Base-by-base conservation (phyloP, 1,139 yeast species). In the Candida mesenterica region DNA sequence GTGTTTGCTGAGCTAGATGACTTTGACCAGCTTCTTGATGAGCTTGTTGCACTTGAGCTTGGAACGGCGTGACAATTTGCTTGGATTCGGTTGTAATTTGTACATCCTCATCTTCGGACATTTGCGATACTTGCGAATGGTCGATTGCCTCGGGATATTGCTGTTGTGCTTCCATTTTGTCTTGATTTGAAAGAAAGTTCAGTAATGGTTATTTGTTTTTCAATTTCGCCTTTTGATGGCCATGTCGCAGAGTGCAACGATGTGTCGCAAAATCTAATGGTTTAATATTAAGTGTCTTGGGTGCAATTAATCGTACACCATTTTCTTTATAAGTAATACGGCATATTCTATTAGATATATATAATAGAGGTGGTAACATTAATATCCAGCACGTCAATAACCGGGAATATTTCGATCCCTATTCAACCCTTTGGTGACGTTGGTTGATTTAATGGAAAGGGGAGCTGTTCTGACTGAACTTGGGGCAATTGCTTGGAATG, bases 331-430 rank as follows among this genome's bases (percentile, higher is more conserved):
- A n/a, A n/a, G n/a, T n/a, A n/a, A n/a, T n/a, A n/a, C n/a, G n/a
- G n/a, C n/a, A n/a, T n/a, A n/a, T n/a, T n/a, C n/a, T n/a, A n/a
- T n/a, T n/a, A n/a, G 22, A 19, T 19, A 19, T 19, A 6, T 6
- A 19, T 19, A 9, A 19, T 19, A 19, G 9, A 19, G 9, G 22
- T 19, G 22, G 6, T 9, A 19, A 6, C 6, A 6, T 9, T 9
- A 6, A 19, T 19, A 6, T 19, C 6, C 9, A 19, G 22, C 9
- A 9, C 9, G 22, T 6, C 22, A 5, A 25, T 5, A 33, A 39
- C 50, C 48, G 4, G 74, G 74, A 15, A 68, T 49, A 40, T 67
- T 62, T 31, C 73, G 48, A 5, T 59, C 63, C 31, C 72, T 50
- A 37, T 56, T 55, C 28, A 68, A 52, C 4, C 57, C 53, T 19